Percentiles rank a stretch among this genome's conserved stretches.
phyloP scores from a whole-genome alignment of 2,329 filamentous ascomycete genomes.

The Lasiodiplodia hormozganensis region DNA sequence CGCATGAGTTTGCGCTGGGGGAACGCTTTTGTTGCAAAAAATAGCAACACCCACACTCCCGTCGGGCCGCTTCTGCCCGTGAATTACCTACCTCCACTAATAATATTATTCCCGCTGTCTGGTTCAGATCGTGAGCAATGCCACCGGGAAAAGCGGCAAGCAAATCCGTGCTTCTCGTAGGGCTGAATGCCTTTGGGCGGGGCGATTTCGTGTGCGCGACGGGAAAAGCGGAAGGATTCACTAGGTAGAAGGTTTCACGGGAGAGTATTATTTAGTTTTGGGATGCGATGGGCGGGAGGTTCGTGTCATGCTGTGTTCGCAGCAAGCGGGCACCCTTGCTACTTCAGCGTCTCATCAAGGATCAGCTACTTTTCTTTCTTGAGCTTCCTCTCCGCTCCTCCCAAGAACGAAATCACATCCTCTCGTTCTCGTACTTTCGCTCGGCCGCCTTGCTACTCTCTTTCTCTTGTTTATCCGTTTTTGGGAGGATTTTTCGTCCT shows the following conservation, averaged over 20 bases:
- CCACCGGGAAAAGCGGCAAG: constrained; percentile 2
- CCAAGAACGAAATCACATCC: background rate
- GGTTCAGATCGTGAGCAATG: background rate
- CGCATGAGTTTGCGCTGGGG: background rate
- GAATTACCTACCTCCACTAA: too few relatives aligned
- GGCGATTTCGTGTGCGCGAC: background rate
- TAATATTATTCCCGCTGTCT: background rate
- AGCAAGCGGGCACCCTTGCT: background rate
- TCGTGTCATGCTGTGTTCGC: background rate
- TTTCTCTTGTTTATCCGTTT: background rate
- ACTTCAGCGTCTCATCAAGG: background rate
- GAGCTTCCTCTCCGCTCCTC: background rate
- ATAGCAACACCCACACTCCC: background rate
- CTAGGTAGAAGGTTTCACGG: background rate
- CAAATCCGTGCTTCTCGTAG: background rate
- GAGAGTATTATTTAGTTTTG: background rate
- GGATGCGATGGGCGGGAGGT: background rate
- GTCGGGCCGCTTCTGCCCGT: background rate
- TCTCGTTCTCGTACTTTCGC: background rate
- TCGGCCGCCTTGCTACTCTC: background rate
- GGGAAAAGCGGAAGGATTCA: background rate
- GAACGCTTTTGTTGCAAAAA: background rate
- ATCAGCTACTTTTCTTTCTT: background rate
- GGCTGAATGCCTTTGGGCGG: constrained; percentile 8
- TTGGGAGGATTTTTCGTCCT: background rate